Conservation (phyloP, 2,329 filamentous ascomycete species). For the Elsinoe perseae region DNA sequence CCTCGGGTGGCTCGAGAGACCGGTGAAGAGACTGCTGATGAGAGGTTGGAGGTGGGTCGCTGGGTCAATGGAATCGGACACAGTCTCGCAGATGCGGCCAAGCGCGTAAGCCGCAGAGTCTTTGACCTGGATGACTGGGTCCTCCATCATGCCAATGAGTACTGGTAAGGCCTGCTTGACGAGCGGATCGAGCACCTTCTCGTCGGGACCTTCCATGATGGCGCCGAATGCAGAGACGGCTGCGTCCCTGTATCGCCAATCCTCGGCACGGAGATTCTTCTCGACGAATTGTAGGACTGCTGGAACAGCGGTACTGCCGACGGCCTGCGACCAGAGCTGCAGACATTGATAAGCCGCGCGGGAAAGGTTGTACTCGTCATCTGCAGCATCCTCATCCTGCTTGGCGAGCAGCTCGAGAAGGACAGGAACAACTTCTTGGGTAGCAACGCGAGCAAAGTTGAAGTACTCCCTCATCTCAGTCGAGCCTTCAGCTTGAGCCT, state of each 20-base stretch:
- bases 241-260: constrained; percentile 93
- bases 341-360: constrained; percentile 94
- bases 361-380: constrained; percentile 96
- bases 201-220: constrained; percentile 97
- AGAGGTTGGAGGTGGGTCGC: constrained; percentile 72
- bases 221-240: constrained; percentile 95
- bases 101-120: constrained; percentile 95
- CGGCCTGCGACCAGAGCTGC: constrained; percentile 88
- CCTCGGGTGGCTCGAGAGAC: constrained; percentile 83
- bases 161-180: constrained; percentile 93
- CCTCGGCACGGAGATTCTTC: constrained; percentile 75
- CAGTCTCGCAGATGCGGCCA: constrained; percentile 90
- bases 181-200: constrained; percentile 82
- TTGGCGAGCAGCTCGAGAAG: constrained; percentile 82
- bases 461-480: constrained; percentile 86
- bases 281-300: constrained; percentile 89
- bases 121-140: constrained; percentile 79
- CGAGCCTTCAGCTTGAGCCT: constrained; percentile 58
- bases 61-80: constrained; percentile 85
- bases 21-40: constrained; percentile 81
- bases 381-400: constrained; percentile 92
- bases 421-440: constrained; percentile 88
- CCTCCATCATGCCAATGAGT: constrained; percentile 86
- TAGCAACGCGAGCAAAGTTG: constrained; percentile 90
- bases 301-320: constrained; percentile 73